These are phyloP conservation scores for Acorus gramineus DNA, from an alignment of 106 monocot species.

Conservation along the genomic window DNA sequence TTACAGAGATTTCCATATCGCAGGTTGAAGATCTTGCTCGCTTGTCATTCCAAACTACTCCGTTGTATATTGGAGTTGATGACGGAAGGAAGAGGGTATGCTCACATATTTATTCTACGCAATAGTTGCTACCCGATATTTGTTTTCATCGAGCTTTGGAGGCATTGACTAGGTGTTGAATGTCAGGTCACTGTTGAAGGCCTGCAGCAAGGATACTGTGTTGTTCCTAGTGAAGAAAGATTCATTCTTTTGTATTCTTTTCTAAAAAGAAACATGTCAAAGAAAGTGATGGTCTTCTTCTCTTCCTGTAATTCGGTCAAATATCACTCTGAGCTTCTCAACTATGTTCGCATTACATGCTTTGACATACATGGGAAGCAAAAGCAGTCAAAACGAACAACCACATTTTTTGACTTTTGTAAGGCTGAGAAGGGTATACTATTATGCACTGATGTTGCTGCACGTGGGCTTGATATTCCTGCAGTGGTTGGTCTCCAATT, in stretches of 20 bases:
- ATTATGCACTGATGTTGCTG: conserved; percentile 93
- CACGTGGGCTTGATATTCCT: conserved; percentile 95
- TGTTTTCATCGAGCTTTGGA: not conserved
- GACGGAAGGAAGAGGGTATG: conserved; percentile 67
- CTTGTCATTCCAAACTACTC: conserved; percentile 57
- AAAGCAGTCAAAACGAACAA: conserved; percentile 88
- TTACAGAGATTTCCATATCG: conserved; percentile 1
- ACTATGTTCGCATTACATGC: conserved; percentile 63
- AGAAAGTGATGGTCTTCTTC: conserved; percentile 95
- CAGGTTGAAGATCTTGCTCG: conserved; percentile 85
- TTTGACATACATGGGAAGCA: conserved; percentile 87
- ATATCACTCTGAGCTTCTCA: conserved; percentile 75
- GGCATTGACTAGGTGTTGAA: conserved; percentile 6
- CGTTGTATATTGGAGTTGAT: conserved; percentile 83
- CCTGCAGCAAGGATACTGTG: conserved; percentile 77
- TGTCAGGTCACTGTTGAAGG: conserved; percentile 86
- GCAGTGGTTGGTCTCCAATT: conserved; percentile 52
- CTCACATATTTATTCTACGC: not conserved
- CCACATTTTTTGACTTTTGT: conserved; percentile 78
- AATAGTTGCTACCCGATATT: not conserved
- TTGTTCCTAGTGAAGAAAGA: conserved; percentile 64
- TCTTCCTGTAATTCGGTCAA: conserved; percentile 94
- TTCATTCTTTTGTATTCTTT: conserved; percentile 83
- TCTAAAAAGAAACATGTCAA: conserved; percentile 52
- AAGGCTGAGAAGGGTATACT: conserved; percentile 81